Evolutionary conservation across 1,284 basidiomycete species (phyloP).

Genomic region (Cutaneotrichosporon dermatis): DNA sequence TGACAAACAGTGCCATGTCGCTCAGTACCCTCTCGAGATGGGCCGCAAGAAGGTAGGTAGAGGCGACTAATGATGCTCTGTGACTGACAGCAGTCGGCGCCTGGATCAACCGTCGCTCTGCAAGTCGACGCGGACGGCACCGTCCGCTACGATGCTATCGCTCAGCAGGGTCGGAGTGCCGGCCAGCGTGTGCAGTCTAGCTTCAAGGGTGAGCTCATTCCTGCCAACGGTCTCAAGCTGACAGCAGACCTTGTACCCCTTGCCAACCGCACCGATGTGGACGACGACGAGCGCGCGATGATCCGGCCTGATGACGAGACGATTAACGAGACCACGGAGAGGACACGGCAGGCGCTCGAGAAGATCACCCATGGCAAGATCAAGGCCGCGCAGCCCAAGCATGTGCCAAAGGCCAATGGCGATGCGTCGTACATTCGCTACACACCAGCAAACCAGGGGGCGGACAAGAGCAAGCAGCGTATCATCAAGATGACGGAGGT

Average conservation of each 20-base stretch:
- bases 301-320: conserved; percentile 89
- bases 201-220: conserved; percentile 61
- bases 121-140: conserved; percentile 96
- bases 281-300: conserved; percentile 68
- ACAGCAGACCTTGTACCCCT: conserved; percentile 81
- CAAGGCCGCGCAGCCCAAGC: conserved; percentile 82
- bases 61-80: no score
- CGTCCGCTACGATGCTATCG: conserved; percentile 94
- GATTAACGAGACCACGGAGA: conserved; percentile 80
- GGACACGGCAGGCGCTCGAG: conserved; percentile 85
- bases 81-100: conserved; percentile 51
- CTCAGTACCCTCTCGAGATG: conserved; percentile 94
- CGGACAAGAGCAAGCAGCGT: conserved; percentile 65
- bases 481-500: conserved; percentile 99
- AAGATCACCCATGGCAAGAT: conserved; percentile 92
- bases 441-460: conserved; percentile 64
- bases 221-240: conserved; percentile 3
- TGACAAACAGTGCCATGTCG: conserved; percentile 66
- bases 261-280: conserved; percentile 79
- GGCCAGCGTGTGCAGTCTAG: conserved; percentile 87
- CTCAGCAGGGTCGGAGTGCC: conserved; percentile 82
- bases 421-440: conserved; percentile 88
- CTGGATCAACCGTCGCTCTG: conserved; percentile 88
- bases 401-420: conserved; percentile 64
- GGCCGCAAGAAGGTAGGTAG: conserved; percentile 74